phyloP scores from a whole-genome alignment of 2,329 filamentous ascomycete genomes.

The Cladosporium sphaerospermum region DNA sequence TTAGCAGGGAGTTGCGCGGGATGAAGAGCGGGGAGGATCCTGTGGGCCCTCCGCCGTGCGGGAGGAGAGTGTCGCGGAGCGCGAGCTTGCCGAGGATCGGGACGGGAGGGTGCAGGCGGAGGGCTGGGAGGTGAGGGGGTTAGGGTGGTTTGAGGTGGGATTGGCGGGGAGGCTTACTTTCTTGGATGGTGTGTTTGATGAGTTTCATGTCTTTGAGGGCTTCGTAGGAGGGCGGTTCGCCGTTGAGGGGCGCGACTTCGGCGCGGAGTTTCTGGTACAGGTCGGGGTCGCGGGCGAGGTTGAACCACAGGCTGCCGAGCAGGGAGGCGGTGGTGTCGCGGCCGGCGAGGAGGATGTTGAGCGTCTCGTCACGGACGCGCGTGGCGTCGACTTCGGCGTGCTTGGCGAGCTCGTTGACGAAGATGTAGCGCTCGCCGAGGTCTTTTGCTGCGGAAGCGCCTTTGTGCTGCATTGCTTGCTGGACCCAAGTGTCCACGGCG shows the following conservation, averaged over 20 bases:
- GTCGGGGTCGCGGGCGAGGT: slow-evolving; percentile 17
- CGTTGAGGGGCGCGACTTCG: slow-evolving; percentile 19
- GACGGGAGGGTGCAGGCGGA: slow-evolving; percentile 68
- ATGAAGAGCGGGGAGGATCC: slow-evolving; percentile 48
- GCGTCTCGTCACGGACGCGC: slow-evolving; percentile 35
- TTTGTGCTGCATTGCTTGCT: slow-evolving; percentile 14
- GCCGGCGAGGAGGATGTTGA: slow-evolving; percentile 46
- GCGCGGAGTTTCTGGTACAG: slow-evolving; percentile 19
- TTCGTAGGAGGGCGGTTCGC: slow-evolving; percentile 37
- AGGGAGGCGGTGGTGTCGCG: slow-evolving; percentile 47
- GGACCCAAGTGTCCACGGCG: slow-evolving; percentile 14
- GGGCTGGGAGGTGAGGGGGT: slow-evolving; percentile 19
- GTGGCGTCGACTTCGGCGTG: slow-evolving; percentile 38
- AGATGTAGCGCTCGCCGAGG: slow-evolving; percentile 44
- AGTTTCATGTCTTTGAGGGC: slow-evolving; percentile 23
- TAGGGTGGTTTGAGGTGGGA: neutral
- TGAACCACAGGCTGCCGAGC: slow-evolving; percentile 37
- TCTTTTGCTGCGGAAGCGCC: slow-evolving; percentile 12
- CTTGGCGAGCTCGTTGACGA: slow-evolving; percentile 52
- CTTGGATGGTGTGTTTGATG: slow-evolving; percentile 58
- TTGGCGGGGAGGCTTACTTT: slow-evolving; percentile 15
- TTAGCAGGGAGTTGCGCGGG: slow-evolving; percentile 22
- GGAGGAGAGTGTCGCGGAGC: slow-evolving; percentile 67
- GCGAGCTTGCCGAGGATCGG: slow-evolving; percentile 70
- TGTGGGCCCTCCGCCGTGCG: slow-evolving; percentile 50